Evolutionary conservation across 2,329 filamentous ascomycete genomes (phyloP).

Genomic region (Pseudopyricularia cyperi): DNA sequence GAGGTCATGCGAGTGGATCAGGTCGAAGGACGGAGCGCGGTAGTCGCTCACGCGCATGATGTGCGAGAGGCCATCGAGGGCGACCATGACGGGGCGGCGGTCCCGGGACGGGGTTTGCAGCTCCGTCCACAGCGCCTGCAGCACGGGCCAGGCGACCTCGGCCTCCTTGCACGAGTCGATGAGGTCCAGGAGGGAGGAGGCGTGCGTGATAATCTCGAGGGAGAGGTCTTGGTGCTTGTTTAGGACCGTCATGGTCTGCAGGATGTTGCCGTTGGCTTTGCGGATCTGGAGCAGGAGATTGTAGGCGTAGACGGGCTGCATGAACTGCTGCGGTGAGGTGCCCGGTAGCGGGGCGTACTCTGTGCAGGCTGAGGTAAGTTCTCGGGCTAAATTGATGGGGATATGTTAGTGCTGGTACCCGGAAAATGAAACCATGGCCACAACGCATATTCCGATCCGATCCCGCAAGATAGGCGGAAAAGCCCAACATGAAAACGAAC

Average conservation of each 20-base stretch:
- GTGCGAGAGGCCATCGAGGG: conserved; percentile 68
- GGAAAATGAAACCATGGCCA: neutral
- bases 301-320: conserved; percentile 67
- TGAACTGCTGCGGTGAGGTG: conserved; percentile 48
- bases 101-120: conserved; percentile 36
- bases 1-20: conserved; percentile 79
- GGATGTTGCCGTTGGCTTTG: conserved; percentile 55
- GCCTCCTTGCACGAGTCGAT: conserved; percentile 59
- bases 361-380: conserved; percentile 67
- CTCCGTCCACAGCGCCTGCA: conserved; percentile 71
- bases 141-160: conserved; percentile 68
- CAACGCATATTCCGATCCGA: neutral
- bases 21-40: conserved; percentile 53
- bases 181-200: conserved; percentile 54
- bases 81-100: conserved; percentile 52
- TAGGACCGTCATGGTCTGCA: conserved; percentile 28
- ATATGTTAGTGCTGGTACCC: neutral
- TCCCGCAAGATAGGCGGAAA: neutral
- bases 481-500: conserved; percentile 31
- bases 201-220: conserved; percentile 32
- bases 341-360: conserved; percentile 62
- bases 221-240: conserved; percentile 33
- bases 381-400: conserved; percentile 46
- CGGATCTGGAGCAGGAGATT: conserved; percentile 60
- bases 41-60: conserved; percentile 72